phyloP scores from a whole-genome alignment of 805 yeast species.

The Kodamaea kakaduensis region DNA sequence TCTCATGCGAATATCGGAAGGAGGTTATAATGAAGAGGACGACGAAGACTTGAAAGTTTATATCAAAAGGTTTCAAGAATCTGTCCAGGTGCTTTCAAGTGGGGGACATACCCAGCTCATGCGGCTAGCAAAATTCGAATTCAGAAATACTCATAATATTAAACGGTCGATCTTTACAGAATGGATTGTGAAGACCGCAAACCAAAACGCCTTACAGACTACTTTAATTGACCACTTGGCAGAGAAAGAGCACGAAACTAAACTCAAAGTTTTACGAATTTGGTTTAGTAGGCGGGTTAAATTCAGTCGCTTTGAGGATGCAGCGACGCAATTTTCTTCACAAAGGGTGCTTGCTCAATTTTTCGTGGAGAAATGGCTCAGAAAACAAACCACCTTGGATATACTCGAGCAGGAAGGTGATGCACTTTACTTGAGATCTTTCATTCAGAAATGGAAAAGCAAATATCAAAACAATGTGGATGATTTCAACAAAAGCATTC shows the following conservation, averaged over 20 bases:
- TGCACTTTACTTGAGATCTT: background rate
- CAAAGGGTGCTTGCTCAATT: too few relatives aligned
- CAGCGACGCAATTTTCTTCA: too few relatives aligned
- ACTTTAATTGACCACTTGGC: too few relatives aligned
- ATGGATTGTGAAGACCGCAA: background rate
- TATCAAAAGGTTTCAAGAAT: constrained; percentile 19
- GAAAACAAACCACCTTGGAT: background rate
- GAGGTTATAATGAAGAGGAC: constrained; percentile 17
- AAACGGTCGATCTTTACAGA: background rate
- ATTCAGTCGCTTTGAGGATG: constrained; percentile 4
- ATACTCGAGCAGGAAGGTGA: background rate
- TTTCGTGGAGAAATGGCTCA: constrained; percentile 2
- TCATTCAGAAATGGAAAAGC: background rate
- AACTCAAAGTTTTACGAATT: background rate
- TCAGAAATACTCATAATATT: background rate
- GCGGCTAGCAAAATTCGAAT: constrained; percentile 18
- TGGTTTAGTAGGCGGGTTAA: constrained; percentile 2
- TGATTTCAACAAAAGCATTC: too few relatives aligned
- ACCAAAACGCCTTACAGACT: too few relatives aligned
- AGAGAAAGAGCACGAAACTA: too few relatives aligned
- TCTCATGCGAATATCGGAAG: constrained; percentile 29
- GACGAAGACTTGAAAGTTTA: constrained; percentile 16
- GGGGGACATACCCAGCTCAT: constrained; percentile 24
- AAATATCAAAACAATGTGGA: background rate
- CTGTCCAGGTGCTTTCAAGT: constrained; percentile 21